Base-by-base conservation (phyloP, 73 alveolate genomes). In the Tetrahymena thermophila region DNA sequence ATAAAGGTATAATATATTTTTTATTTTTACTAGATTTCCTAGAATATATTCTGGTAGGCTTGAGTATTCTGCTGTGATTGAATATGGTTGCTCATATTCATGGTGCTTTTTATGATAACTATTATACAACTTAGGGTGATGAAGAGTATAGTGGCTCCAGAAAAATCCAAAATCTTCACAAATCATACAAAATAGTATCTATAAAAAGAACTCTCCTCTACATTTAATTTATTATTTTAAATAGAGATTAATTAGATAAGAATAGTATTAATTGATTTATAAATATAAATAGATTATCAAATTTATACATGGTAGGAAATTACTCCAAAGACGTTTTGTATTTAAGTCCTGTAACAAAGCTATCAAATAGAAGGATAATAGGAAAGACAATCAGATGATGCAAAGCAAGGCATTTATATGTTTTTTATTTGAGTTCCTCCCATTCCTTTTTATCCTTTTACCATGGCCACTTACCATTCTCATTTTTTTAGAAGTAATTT, bases 41-140 rank as follows among this genome's bases (percentile, higher is more conserved):
- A 95, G 25, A 85, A 95, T 7, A 35, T 85, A 93, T 93, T 93
- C 96, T 28, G 97, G 40, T 1, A 98, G 99, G 94, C 96, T 97
- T 34, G 97, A 94, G 94, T 98, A 97, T 94, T 98, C 98, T 10
- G 99, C 97, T 85, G 98, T 96, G 34, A 98, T 85, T 37, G 98
- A 96, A 34, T 97, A 94, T 0, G 99, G 85, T n/a, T 83, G 94
- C 40, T 56, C 96, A 94, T 95, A 97, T 95, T 98, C 97, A 94
- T 98, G 99, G 85, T 98, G 99, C 89, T 57, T 71, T 94, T 98
- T 98, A 57, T 98, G 99, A 31, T 28, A 71, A 8, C 85, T 35
- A 35, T 85, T 43, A 85, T 98, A 98, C 35, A 98, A 84, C 83
- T 44, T 93, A 42, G 97, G 97, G 11, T 93, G 84, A 94, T 98